phyloP scores from a whole-genome alignment of 2,329 filamentous ascomycete species.

The Trichophyton schoenleinii region DNA sequence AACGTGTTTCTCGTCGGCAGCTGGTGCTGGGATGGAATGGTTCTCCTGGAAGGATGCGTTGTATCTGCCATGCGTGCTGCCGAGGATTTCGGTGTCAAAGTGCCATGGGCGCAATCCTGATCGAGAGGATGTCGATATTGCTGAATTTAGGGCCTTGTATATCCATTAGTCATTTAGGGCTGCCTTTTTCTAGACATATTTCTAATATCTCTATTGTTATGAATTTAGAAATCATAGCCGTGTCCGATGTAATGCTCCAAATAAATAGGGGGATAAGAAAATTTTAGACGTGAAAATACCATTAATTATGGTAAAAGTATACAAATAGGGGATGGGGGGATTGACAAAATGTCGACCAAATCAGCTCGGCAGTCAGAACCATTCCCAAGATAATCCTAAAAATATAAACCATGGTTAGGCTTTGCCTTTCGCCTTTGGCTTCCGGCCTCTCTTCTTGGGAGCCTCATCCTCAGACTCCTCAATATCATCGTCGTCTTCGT shows the following conservation, averaged over 20 bases:
- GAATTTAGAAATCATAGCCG: neutral
- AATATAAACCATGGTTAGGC: neutral
- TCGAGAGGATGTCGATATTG: neutral
- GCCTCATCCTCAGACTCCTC: conserved; percentile 38
- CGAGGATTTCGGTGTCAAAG: conserved; percentile 38
- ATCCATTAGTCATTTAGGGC: neutral
- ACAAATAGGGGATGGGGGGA: neutral
- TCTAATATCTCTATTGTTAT: neutral
- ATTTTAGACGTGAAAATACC: neutral
- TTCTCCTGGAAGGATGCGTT: conserved; percentile 49
- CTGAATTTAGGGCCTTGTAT: neutral
- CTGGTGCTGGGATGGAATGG: conserved; percentile 56
- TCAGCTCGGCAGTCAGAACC: neutral
- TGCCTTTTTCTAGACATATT: neutral
- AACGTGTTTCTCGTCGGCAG: conserved; percentile 46
- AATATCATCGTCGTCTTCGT: conserved; percentile 20
- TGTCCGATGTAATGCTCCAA: neutral
- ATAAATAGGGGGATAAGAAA: neutral
- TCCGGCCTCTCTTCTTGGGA: conserved; percentile 35
- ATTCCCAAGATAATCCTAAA: neutral
- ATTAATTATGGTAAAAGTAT: neutral
- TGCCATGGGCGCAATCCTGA: conserved; percentile 20
- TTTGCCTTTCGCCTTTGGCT: conserved; percentile 9
- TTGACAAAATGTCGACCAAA: neutral
- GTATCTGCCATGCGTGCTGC: conserved; percentile 47